Conservation (phyloP, 306 rosid species). For the Lathyrus oleraceus region DNA sequence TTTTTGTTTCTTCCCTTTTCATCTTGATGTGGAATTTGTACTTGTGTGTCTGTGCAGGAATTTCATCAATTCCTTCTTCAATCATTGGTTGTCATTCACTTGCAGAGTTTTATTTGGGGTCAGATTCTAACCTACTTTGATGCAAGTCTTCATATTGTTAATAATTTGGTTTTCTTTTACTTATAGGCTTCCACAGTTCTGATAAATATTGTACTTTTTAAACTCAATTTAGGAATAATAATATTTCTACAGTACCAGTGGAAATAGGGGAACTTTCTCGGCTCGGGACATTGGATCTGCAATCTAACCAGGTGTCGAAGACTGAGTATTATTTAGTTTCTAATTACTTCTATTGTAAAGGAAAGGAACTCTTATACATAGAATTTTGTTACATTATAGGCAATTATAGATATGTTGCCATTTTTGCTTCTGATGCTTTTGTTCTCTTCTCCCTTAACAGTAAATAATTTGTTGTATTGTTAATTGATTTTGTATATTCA, state of each 20-base stretch:
- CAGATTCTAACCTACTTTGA: constrained; percentile 43
- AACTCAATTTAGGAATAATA: constrained; percentile 64
- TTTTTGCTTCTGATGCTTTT: constrained; percentile 24
- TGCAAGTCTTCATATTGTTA: constrained; percentile 35
- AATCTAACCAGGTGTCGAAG: constrained; percentile 77
- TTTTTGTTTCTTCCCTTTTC: constrained; percentile 25
- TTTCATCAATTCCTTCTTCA: constrained; percentile 79
- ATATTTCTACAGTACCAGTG: constrained; percentile 61
- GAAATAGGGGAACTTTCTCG: constrained; percentile 75
- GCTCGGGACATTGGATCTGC: constrained; percentile 89
- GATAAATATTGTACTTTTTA: constrained; percentile 30
- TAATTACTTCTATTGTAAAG: neutral
- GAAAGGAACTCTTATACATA: constrained; percentile 6
- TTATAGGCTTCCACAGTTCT: constrained; percentile 26
- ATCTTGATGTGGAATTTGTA: constrained; percentile 32
- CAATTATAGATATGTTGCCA: neutral
- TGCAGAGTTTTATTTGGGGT: constrained; percentile 86
- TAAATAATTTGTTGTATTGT: constrained; percentile 23
- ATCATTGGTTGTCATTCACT: constrained; percentile 71
- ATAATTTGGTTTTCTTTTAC: constrained; percentile 31
- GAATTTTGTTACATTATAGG: constrained; percentile 18
- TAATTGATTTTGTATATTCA: constrained; percentile 36
- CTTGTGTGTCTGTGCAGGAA: constrained; percentile 53
- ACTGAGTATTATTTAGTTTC: constrained; percentile 16
- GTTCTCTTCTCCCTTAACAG: constrained; percentile 22